phyloP scores from a whole-genome alignment of 371 early-diverging fungal species.

The Rhizopus microsporus region DNA sequence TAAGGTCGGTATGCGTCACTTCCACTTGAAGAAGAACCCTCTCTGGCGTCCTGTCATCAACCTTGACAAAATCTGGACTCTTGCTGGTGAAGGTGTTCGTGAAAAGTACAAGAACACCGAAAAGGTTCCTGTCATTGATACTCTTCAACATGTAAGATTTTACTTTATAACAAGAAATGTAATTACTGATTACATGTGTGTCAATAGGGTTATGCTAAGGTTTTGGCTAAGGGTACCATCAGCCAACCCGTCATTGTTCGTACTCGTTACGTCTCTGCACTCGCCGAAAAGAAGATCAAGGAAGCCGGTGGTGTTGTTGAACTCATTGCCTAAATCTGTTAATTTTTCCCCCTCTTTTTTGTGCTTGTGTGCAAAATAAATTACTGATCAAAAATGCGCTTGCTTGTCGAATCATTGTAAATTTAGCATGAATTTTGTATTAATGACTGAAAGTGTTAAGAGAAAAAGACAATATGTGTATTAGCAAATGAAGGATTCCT shows the following conservation, averaged over 20 bases:
- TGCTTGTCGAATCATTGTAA: neutral
- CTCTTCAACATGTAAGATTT: conserved; percentile 68
- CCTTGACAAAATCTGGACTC: conserved; percentile 93
- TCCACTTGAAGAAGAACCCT: conserved; percentile 96
- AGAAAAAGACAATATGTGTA: too few species aligned
- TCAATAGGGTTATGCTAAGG: conserved; percentile 91
- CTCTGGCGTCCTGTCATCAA: conserved; percentile 90
- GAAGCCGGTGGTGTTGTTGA: conserved; percentile 92
- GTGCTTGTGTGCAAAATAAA: neutral
- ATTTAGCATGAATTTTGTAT: too few species aligned
- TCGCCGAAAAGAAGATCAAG: conserved; percentile 99
- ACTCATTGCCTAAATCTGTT: conserved; percentile 23
- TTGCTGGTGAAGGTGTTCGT: conserved; percentile 92
- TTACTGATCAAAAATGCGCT: neutral
- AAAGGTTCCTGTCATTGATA: conserved; percentile 93
- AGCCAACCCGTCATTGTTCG: conserved; percentile 98
- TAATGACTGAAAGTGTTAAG: neutral
- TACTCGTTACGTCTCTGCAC: conserved; percentile 92
- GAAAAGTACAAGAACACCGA: conserved; percentile 87
- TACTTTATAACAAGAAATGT: neutral
- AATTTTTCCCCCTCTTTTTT: neutral
- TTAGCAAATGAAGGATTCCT: too few species aligned
- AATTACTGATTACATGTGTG: neutral
- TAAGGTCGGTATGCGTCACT: conserved; percentile 99
- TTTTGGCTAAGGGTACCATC: conserved; percentile 95